Base-by-base conservation (phyloP, 2,329 filamentous ascomycete genomes). In the Metarhizium rileyi region DNA sequence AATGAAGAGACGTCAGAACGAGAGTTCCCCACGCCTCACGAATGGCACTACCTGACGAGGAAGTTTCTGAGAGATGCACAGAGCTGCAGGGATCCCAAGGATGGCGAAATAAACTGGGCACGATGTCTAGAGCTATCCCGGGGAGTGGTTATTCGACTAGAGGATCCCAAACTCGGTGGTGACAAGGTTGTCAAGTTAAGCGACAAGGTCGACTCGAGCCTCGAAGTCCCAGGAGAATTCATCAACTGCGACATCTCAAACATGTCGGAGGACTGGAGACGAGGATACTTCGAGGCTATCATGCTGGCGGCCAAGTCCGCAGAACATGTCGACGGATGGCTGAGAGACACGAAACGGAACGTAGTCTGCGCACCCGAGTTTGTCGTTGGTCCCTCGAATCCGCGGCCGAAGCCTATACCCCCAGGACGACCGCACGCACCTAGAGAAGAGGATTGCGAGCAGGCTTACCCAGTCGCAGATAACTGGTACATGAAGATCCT, bases 381-480 rank as follows among this genome's bases (percentile, higher is more conserved):
- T 53, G 80, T 96, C 48, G 76, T 86, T 45, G 90, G 90, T 0
- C 87, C 89, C 1, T 89, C 87, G 4, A 96, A 96, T 63, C 88
- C 87, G 1, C 75, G 82, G 50, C 90, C 90, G 1, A 80, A 77
- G 56, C 87, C 88, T 0, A 76, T 90, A 38, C 82, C 85, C 0
- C 75, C 78, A 1, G 81, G 81, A 12, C 76, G 78, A 50, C 72
- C 73, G 48, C 73, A 75, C 50, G 77, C 85, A 1, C 85, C 88
- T 0, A 76, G 71, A 10, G 88, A 93, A 61, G 82, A 91, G 61
- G 75, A 96, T 61, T 90, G 87, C 63, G 79, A 81, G 50, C 69
- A 75, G 6, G 81, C 84, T 2, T 90, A 81, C 52, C 79, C 81
- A 4, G 64, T 78, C 0, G 87, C 91, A 0, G 86, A 93, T 59